These are phyloP conservation scores for Paecilomyces niveus DNA, from an alignment of 2,329 filamentous ascomycete genomes.

Conservation along the genomic window DNA sequence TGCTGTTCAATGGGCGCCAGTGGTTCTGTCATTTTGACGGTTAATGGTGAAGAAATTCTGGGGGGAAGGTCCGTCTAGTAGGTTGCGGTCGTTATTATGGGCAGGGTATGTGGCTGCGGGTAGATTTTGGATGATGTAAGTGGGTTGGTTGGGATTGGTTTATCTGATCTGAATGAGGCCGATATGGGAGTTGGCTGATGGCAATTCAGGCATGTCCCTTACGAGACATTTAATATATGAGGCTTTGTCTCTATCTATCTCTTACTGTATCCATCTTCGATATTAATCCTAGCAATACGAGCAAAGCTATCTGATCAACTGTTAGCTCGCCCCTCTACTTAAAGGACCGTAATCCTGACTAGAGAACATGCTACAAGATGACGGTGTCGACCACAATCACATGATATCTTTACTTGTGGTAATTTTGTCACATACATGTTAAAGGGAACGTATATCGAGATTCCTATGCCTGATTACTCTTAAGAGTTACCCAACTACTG, in stretches of 20 bases:
- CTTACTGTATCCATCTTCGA: background rate
- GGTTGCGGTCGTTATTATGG: background rate
- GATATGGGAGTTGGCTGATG: background rate
- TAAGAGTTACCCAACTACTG: background rate
- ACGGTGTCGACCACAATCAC: background rate
- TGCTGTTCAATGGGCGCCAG: conserved; percentile 4
- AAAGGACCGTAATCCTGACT: background rate
- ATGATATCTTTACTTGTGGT: background rate
- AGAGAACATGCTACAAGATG: background rate
- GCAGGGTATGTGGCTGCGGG: background rate
- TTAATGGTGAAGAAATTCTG: background rate
- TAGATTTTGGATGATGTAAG: background rate
- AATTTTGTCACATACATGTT: too few species aligned
- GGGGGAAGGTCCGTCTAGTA: background rate
- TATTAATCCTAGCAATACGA: background rate
- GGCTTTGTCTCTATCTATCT: too few species aligned
- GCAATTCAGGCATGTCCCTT: background rate
- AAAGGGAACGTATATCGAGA: too few species aligned
- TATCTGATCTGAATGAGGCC: background rate
- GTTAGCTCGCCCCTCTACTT: background rate
- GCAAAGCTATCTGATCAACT: background rate
- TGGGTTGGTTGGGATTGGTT: background rate
- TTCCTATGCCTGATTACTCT: too few species aligned
- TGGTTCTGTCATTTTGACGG: conserved; percentile 7
- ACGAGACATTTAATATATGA: too few species aligned